A percentile compares a stretch with the other conserved stretches of the same genome.
Conservation (phyloP, 2,329 filamentous ascomycete genomes). For the Dactylella cylindrospora region DNA sequence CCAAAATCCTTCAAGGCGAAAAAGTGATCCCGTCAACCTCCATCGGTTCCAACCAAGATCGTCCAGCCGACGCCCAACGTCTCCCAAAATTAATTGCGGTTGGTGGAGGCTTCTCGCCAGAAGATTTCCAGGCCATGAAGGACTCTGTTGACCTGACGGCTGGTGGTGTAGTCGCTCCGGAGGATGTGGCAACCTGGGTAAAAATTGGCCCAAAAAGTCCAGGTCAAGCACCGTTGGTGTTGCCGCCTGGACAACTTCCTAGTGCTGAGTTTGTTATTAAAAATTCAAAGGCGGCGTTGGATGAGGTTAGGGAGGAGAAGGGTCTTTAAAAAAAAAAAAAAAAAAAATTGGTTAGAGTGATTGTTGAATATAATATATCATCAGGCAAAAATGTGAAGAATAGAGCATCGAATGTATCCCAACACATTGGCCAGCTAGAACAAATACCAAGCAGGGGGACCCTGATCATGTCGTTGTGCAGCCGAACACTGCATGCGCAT, state of each 20-base stretch:
- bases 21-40: constrained; percentile 5
- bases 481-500: no score
- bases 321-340: constrained; percentile 16
- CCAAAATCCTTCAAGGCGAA: constrained; percentile 27
- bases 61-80: constrained; percentile 18
- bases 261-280: constrained; percentile 6
- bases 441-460: no score
- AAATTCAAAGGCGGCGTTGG: constrained; percentile 3
- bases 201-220: constrained; percentile 5
- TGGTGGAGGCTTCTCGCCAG: constrained; percentile 24
- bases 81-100: constrained; percentile 21
- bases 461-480: no score
- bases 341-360: no score
- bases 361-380: no score
- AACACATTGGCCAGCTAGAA: no score
- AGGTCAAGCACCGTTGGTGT: no score
- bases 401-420: no score
- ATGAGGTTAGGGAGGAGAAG: constrained; percentile 18
- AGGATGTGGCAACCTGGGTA: constrained; percentile 26
- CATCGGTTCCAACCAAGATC: constrained; percentile 30
- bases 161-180: constrained; percentile 9
- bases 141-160: constrained; percentile 29
- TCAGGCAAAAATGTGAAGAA: no score
- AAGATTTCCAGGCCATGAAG: constrained; percentile 32
- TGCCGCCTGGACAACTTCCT: constrained; percentile 13